Evolutionary conservation across 148 eudicot genomes (phyloP).

Genomic region (Nepenthes mirabilis): DNA sequence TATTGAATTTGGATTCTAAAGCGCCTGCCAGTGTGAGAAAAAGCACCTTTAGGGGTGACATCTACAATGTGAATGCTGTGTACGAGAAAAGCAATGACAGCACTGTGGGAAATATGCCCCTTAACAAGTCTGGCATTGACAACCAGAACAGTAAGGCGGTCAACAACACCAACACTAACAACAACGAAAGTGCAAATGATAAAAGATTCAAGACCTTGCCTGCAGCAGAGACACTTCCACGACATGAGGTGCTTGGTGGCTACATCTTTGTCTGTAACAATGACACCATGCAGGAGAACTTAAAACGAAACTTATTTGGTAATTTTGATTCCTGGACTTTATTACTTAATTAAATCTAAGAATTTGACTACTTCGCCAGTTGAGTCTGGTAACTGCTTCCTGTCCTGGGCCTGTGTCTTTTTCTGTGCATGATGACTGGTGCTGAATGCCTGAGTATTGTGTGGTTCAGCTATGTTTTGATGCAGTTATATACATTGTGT

Average conservation of each 20-base stretch:
- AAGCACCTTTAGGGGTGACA: conserved; percentile 29
- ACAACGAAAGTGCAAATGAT: conserved; percentile 38
- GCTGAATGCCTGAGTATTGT: no score
- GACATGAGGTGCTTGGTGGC: conserved; percentile 95
- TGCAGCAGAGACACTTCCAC: conserved; percentile 88
- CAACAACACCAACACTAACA: conserved; percentile 24
- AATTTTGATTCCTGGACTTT: conserved; percentile 8
- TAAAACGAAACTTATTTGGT: conserved; percentile 84
- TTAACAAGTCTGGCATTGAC: conserved; percentile 41
- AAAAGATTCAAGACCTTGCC: conserved; percentile 98
- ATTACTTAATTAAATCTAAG: not conserved
- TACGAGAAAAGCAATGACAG: conserved; percentile 49
- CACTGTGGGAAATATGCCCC: conserved; percentile 34
- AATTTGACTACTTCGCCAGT: not conserved
- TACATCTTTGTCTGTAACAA: conserved; percentile 86
- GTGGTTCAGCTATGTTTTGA: no score
- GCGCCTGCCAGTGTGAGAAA: conserved; percentile 41
- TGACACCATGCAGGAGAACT: conserved; percentile 77
- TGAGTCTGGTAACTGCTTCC: no score
- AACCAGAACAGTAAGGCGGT: conserved; percentile 36
- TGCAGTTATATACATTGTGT: no score
- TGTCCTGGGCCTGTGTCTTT: no score
- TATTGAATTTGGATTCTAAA: conserved; percentile 60
- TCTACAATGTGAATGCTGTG: conserved; percentile 43
- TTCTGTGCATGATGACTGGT: no score